Percentiles rank a stretch among this genome's conserved stretches.
Evolutionary conservation across 1,139 yeast species (phyloP).

Genomic region (Candida neerlandica): DNA sequence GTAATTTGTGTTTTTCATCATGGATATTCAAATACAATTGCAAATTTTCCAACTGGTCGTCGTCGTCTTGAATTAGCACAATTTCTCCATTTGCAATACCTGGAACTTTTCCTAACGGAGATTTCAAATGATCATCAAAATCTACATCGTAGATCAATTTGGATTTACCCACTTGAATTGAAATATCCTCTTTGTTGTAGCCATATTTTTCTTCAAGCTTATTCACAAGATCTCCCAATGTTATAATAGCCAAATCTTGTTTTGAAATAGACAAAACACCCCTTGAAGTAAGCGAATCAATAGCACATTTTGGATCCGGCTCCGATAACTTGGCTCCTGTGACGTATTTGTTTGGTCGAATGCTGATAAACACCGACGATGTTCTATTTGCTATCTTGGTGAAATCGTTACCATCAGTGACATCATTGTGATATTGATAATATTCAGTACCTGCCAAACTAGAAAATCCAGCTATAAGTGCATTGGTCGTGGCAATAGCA

Average conservation of each 20-base stretch:
- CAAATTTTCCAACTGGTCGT: conserved; percentile 64
- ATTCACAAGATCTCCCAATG: conserved; percentile 48
- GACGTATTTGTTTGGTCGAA: conserved; percentile 68
- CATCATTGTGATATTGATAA: conserved; percentile 29
- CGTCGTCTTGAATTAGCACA: conserved; percentile 76
- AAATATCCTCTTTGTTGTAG: conserved; percentile 67
- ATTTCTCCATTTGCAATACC: conserved; percentile 63
- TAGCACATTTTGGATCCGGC: conserved; percentile 72
- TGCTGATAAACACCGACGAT: conserved; percentile 61
- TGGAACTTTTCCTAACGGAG: conserved; percentile 48
- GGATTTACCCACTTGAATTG: conserved; percentile 61
- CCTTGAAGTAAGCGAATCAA: conserved; percentile 68
- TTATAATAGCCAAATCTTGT: conserved; percentile 17
- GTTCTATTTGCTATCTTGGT: conserved; percentile 25
- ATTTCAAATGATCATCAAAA: conserved; percentile 74
- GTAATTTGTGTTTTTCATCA: conserved; percentile 14
- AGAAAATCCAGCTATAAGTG: conserved; percentile 89
- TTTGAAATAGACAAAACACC: conserved; percentile 29
- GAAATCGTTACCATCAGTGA: conserved; percentile 24
- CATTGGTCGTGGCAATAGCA: conserved; percentile 97
- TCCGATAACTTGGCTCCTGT: conserved; percentile 60
- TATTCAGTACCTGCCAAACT: conserved; percentile 69
- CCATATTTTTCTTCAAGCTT: conserved; percentile 49
- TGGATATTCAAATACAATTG: conserved; percentile 59
- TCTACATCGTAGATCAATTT: conserved; percentile 81